Base-by-base conservation (phyloP, 805 yeast species). In the Lipomyces yamadae region DNA sequence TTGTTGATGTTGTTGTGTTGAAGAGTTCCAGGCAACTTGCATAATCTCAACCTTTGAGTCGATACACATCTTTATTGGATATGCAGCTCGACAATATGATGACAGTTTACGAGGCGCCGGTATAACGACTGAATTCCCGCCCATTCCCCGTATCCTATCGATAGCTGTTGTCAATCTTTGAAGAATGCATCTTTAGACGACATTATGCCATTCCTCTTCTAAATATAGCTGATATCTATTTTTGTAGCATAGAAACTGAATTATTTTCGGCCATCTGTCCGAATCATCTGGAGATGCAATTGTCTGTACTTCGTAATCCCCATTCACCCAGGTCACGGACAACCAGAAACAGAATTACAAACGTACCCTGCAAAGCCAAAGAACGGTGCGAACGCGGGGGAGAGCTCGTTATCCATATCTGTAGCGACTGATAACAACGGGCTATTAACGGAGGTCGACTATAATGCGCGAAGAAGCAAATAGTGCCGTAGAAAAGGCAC, bases 361-460 rank as follows among this genome's bases (percentile, higher is more conserved):
- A 78, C 81, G 56, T 73, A 82, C 84, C 98, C 99, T 52, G 98
- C 97, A 79, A 94, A 92, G 54, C 99, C 99, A 77, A 95, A 88
- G 78, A 95, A 95, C 68, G 99, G 98, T 15, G 99, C 98, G 79
- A 90, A 95, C 37, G 87, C 87, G 59, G 99, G 98, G 42, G 92
- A 84, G 76, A 86, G 89, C 77, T 89, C 94, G 73, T 82, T 84
- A 58, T 78, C 76, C 64, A 63, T 66, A 18, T 67, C 70, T 66
- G 62, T 67, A 5, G 53, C 33, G 60, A 55, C 37, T 45, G 35
- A 45, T n/a, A 32, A 18, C n/a, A 7, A 58, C 54, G 39, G 1
- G 24, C 24, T 24, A 24, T 24, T 50, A 35, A 50, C 15, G 56
- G 61, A 55, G 11, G 39, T 29, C 13, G n/a, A 29, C 6, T 52